Evolutionary conservation across 179 eudicot genomes (phyloP).

Genomic region (Monotropa hypopitys): DNA sequence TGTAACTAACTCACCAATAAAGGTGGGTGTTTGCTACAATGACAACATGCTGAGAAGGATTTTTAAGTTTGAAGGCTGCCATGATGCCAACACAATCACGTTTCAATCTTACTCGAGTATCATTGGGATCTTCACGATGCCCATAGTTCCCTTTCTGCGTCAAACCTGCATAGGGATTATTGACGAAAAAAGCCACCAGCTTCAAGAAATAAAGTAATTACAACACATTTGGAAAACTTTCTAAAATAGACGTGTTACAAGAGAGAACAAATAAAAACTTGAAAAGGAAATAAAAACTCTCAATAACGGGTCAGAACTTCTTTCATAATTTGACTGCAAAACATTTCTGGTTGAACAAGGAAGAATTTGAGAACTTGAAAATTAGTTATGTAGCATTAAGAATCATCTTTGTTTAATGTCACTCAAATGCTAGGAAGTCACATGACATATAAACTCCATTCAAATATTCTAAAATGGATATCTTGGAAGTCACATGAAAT

Average conservation of each 20-base stretch:
- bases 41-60: slow-evolving; percentile 39
- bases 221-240: not conserved
- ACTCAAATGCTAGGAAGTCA: not conserved
- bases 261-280: not conserved
- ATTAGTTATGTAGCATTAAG: not conserved
- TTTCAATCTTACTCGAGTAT: slow-evolving; percentile 78
- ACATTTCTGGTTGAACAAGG: not conserved
- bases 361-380: not conserved
- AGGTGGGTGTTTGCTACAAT: slow-evolving; percentile 84
- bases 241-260: not conserved
- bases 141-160: slow-evolving; percentile 20
- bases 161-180: slow-evolving; percentile 23
- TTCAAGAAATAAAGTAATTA: slow-evolving; percentile 3
- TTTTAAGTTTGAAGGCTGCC: slow-evolving; percentile 67
- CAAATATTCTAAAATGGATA: not conserved
- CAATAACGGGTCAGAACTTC: not conserved
- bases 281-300: not conserved
- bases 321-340: not conserved
- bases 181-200: not conserved
- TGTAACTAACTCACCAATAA: slow-evolving; percentile 45
- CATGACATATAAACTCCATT: not conserved
- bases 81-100: slow-evolving; percentile 91
- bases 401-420: not conserved
- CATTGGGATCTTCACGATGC: slow-evolving; percentile 67
- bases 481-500: not conserved